phyloP scores from a whole-genome alignment of 495 filamentous ascomycete species.

The Tuber aestivum region DNA sequence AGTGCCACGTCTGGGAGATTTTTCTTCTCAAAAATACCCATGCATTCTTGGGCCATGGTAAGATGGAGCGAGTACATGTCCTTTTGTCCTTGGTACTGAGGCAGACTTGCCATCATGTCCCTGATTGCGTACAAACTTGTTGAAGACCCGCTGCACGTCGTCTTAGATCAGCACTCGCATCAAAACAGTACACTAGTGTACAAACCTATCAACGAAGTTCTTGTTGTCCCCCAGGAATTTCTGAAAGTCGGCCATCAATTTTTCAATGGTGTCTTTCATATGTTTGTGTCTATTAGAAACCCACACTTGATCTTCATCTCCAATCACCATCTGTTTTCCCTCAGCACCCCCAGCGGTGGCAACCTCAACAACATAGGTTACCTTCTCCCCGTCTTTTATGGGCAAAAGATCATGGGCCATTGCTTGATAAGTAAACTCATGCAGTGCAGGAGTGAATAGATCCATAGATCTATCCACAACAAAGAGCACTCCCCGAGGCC shows the following conservation, averaged over 20 bases:
- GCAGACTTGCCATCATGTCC: constrained; percentile 91
- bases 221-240: constrained; percentile 86
- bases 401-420: constrained; percentile 92
- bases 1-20: constrained; percentile 83
- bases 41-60: constrained; percentile 96
- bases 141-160: constrained; percentile 51
- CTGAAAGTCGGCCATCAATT: constrained; percentile 84
- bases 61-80: constrained; percentile 91
- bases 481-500: constrained; percentile 76
- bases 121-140: constrained; percentile 84
- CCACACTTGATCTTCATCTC: constrained; percentile 88
- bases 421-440: constrained; percentile 97
- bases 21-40: constrained; percentile 78
- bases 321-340: constrained; percentile 82
- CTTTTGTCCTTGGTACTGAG: constrained; percentile 91
- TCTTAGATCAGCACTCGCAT: constrained; percentile 14
- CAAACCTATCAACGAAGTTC: constrained; percentile 74
- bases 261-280: constrained; percentile 97
- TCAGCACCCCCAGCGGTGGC: constrained; percentile 71
- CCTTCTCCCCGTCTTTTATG: constrained; percentile 79
- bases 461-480: constrained; percentile 93
- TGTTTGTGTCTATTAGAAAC: constrained; percentile 85
- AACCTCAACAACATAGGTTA: constrained; percentile 56
- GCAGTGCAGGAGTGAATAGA: constrained; percentile 72
- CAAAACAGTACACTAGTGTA: neutral